Base-by-base conservation (phyloP, 495 filamentous ascomycete species). In the Aspergillus bridgeri region DNA sequence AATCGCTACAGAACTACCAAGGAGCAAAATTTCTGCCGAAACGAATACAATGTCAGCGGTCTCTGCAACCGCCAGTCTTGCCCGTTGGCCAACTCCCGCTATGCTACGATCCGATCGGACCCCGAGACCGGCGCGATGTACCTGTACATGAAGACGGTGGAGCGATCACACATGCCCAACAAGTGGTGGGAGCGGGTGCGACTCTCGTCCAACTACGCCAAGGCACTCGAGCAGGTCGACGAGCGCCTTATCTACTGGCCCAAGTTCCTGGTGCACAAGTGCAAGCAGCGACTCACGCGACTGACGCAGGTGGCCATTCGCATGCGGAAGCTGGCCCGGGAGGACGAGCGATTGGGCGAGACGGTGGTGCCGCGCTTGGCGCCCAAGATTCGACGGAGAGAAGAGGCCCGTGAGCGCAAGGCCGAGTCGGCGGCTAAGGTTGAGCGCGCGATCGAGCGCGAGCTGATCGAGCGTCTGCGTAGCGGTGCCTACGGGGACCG, bases 181-280 rank as follows among this genome's bases (percentile, higher is more conserved):
- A 96, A 96, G 71, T 84, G 91, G 75, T 98, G 94, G 94, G 94
- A 98, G 71, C 88, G 89, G 56, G 89, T 97, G 57, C 89, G 90
- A 65, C 79, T 98, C 13, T 93, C 92, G 2, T 79, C 83, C 58
- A 96, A 96, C 81, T 98, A 98, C 73, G 83, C 86, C 44, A 86
- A 89, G 60, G 95, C 94, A 0, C 82, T 98, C 20, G 81, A 86
- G 56, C 92, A 96, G 69, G 86, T 98, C 62, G 95, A 98, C 66
- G 83, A 89, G 60, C 82, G 88, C 9, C 81, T 98, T 49, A 88
- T 91, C 64, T 97, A 96, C 82, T 98, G 91, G 87, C 94, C 94
- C 24, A 96, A 96, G 68, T 96, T 96, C 72, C 76, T 97, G 59
- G 74, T 91, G 50, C 95, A 98, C 78, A 96, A 96, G 75, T 96